phyloP scores from a whole-genome alignment of 2,329 filamentous ascomycete genomes.

The Pestalotiopsis sp. region DNA sequence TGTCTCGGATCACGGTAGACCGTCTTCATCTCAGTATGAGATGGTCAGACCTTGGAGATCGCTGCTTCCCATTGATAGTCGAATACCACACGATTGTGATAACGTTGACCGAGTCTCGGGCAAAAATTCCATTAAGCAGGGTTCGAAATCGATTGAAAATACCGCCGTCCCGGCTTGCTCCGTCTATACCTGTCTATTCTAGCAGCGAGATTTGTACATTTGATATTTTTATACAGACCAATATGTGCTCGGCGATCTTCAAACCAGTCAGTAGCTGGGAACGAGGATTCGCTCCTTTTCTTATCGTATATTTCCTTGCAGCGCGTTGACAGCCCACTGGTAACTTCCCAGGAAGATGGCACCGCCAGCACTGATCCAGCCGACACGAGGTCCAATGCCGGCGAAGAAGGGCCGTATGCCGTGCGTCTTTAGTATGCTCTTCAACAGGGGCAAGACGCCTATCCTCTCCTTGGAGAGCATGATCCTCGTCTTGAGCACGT shows the following conservation, averaged over 20 bases:
- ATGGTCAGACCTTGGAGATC: too few relatives aligned
- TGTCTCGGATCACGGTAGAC: too few relatives aligned
- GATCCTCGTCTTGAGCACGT: conserved; percentile 95
- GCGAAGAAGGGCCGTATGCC: conserved; percentile 74
- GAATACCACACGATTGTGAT: too few relatives aligned
- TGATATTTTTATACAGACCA: not conserved
- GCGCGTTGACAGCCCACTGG: conserved; percentile 80
- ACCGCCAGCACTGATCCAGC: conserved; percentile 94
- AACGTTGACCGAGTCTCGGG: too few relatives aligned
- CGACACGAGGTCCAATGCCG: conserved; percentile 78
- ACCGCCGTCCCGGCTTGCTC: not conserved
- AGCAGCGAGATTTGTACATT: not conserved
- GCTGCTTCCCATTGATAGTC: too few relatives aligned
- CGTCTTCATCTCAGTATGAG: too few relatives aligned
- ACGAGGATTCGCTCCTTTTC: not conserved
- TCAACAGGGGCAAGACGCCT: conserved; percentile 62
- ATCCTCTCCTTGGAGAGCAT: conserved; percentile 81
- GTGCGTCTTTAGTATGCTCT: conserved; percentile 64
- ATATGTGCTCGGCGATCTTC: not conserved
- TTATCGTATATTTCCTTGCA: conserved; percentile 45
- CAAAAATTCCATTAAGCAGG: too few relatives aligned
- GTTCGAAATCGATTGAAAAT: not conserved
- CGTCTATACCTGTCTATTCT: not conserved
- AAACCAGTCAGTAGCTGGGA: not conserved
- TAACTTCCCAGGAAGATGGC: conserved; percentile 95